Evolutionary conservation across 805 yeast genomes (phyloP).

Genomic region (Kluyveromyces nonfermentans): DNA sequence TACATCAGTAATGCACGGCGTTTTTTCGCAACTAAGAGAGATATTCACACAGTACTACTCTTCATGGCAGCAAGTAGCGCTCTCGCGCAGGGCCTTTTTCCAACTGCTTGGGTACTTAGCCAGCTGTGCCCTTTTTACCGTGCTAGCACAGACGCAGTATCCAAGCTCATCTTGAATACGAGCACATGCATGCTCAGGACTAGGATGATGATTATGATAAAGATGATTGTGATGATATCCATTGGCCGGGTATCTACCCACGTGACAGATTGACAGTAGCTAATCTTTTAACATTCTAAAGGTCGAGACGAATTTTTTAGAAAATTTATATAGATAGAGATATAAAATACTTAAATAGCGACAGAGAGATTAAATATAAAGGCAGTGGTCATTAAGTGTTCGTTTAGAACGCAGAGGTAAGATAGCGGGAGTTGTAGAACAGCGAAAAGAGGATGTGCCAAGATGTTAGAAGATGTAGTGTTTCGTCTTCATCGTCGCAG

Average conservation of each 20-base stretch:
- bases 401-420: no score
- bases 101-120: conserved; percentile 28
- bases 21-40: conserved; percentile 26
- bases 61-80: conserved; percentile 20
- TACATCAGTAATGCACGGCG: conserved; percentile 13
- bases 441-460: background rate
- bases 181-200: no score
- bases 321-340: background rate
- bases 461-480: conserved; percentile 5
- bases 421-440: background rate
- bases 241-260: background rate
- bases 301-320: no score
- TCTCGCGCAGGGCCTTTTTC: conserved; percentile 29
- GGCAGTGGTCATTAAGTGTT: background rate
- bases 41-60: conserved; percentile 27
- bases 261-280: no score
- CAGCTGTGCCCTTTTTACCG: conserved; percentile 26
- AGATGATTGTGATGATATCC: no score
- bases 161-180: background rate
- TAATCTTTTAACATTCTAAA: background rate
- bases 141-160: conserved; percentile 21
- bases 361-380: no score
- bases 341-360: background rate
- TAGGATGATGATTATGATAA: no score
- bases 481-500: conserved; percentile 23